Base-by-base conservation (phyloP, 2,329 filamentous ascomycete species). In the Colletotrichum eremochloae region DNA sequence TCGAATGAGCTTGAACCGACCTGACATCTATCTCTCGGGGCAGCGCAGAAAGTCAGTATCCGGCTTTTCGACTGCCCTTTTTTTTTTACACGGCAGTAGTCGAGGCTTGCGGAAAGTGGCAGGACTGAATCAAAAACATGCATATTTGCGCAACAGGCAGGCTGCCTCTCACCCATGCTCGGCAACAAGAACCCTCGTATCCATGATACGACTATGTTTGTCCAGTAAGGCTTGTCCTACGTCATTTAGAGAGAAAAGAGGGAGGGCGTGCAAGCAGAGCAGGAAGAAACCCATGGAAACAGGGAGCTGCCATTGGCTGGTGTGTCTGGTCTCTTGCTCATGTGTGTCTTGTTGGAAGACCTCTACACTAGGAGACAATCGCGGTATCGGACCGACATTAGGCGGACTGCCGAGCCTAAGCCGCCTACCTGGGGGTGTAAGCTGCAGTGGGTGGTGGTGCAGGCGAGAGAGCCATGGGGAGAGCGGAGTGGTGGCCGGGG, bases 321-420 rank as follows among this genome's bases (percentile, higher is more conserved):
- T n/a, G 46, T 50, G 20, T 20, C 12, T 20, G 29, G 36, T 24
- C 14, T 48, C 20, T 68, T 29, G 57, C 15, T 65, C n/a, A 48
- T n/a, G 15, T 68, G n/a, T 69, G 29, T 53, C 24, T 58, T 24
- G 9, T 36, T 29, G 33, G 50, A 42, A 40, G 40, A 24, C 36
- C 36, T 31, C 50, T 24, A 68, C 24, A 36, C 33, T 36, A 36
- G 33, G 36, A 24, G 42, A 38, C 36, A 63, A 11, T 67, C 11
- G 60, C 31, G 46, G 38, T 66, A 65, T 68, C 72, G 53, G 72
- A 63, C 68, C 72, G 68, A 74, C 40, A 67, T 46, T 44, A 61
- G 68, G 61, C 72, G 61, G 63, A 72, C 60, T 72, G 64, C 72
- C 64, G 68, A 74, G 72, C 60, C 68, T 42, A 20, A 72, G 12